phyloP scores from a whole-genome alignment of 495 filamentous ascomycete species.

The Chaetomium tenue region DNA sequence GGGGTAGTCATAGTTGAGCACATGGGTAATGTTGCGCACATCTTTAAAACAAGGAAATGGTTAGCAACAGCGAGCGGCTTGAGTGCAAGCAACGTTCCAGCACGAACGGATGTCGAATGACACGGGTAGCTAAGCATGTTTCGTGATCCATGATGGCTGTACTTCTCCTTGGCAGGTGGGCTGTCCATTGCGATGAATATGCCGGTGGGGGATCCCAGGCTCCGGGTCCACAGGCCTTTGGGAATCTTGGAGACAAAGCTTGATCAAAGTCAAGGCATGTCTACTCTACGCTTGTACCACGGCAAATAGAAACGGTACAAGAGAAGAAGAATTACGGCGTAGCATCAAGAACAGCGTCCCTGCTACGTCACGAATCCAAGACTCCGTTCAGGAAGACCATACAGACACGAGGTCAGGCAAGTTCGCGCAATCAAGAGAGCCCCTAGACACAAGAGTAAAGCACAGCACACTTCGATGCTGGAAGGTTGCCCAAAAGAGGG shows the following conservation, averaged over 20 bases:
- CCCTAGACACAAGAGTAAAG: constrained; percentile 85
- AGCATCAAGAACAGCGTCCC: constrained; percentile 55
- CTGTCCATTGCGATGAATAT: constrained; percentile 56
- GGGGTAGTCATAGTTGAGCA: constrained; percentile 99
- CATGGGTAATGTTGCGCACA: constrained; percentile 99
- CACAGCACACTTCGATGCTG: constrained; percentile 73
- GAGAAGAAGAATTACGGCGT: constrained; percentile 71
- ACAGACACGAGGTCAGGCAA: constrained; percentile 81
- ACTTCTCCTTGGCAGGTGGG: constrained; percentile 57
- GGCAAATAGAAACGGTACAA: constrained; percentile 55
- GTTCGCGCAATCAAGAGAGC: constrained; percentile 74
- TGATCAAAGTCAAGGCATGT: constrained; percentile 67
- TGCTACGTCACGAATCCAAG: constrained; percentile 83
- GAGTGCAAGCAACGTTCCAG: constrained; percentile 56
- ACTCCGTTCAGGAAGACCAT: constrained; percentile 72
- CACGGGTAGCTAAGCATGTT: constrained; percentile 59
- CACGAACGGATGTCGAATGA: constrained; percentile 44
- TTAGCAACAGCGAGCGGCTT: constrained; percentile 68
- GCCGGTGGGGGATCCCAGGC: constrained; percentile 54
- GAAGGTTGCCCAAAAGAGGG: constrained; percentile 54
- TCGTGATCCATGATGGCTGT: constrained; percentile 58
- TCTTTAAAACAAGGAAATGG: constrained; percentile 69
- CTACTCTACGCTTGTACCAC: constrained; percentile 72
- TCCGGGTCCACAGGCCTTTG: constrained; percentile 65
- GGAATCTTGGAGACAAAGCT: constrained; percentile 55